Evolutionary conservation across 306 rosid species (phyloP), one percentile per base, ranked within the genome.

Genomic region (Gillenia trifoliata): DNA sequence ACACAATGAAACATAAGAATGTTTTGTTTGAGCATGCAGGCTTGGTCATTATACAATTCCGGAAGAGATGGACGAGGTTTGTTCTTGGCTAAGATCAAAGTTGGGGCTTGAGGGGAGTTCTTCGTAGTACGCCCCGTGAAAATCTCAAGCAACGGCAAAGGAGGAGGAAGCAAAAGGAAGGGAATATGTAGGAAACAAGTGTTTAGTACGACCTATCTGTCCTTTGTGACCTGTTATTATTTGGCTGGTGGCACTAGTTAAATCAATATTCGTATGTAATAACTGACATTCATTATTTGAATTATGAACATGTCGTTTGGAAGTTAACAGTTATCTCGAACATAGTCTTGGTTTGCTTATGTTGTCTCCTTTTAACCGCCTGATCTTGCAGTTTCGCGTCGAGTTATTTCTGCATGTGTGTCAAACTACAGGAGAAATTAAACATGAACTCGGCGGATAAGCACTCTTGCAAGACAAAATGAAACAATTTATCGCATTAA

Each of bases 21-120:
- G 28, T 31, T 74, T 19, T 12, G 47, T 74, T 67, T 34, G 23
- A 28, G 55, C 17, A 22, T 85, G 83, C 81, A 94, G 99, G 74
- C 98, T 95, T 73, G 99, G 98, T 56, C 99, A 95, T 85, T 85
- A 86, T 75, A 95, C 99, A 28, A 78, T 87, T 57, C 99, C 99
- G 1, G 91, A 89, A 86, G 99, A 95, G 88, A 92, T 89, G 91
- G 97, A 95, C 17, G 92, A 90, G 77, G 90, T 92, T 22, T 90
- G 99, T 75, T 79, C 84, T 28, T 94, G 97, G 97, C 81, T 94
- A 75, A 56, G 65, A 12, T 88, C 97, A 66, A 92, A 89, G 77
- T 54, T 95, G 88, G 93, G 89, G 71, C 93, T 92, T 20, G 94
- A 90, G 28, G 93, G 92, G 26, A 81, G 57, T 38, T 65, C 89